These are phyloP conservation scores for Trametes versicolor DNA, from an alignment of 1,284 basidiomycete genomes.

Conservation along the genomic window DNA sequence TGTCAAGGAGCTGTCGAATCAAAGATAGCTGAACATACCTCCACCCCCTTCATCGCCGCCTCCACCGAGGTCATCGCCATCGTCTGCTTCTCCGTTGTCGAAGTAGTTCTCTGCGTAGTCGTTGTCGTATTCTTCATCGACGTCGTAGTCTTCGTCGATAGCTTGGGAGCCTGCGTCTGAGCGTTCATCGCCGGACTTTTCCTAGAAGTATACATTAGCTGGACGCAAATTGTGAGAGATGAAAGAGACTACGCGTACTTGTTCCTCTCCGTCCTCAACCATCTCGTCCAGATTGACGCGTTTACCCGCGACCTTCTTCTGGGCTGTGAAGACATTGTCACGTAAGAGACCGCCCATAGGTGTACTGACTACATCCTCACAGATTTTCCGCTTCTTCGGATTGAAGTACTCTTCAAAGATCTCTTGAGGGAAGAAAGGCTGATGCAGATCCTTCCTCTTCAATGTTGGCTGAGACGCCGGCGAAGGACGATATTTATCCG, in stretches of 20 bases:
- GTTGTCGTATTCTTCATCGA: conserved; percentile 87
- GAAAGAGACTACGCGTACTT: conserved; percentile 48
- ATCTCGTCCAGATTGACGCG: conserved; percentile 72
- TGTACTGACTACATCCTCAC: conserved; percentile 44
- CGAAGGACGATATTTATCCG: conserved; percentile 80
- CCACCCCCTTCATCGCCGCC: conserved; percentile 71
- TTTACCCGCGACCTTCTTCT: conserved; percentile 50
- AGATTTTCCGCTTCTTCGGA: conserved; percentile 66
- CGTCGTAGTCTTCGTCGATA: conserved; percentile 78
- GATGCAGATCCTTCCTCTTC: conserved; percentile 73
- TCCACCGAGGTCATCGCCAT: conserved; percentile 77
- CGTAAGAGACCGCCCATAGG: not conserved
- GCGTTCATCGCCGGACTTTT: conserved; percentile 70
- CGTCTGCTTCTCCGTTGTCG: conserved; percentile 84
- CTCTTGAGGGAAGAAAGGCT: conserved; percentile 79
- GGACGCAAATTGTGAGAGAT: not conserved
- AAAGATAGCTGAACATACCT: conserved; percentile 38
- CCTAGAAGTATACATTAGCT: conserved; percentile 48
- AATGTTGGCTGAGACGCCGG: conserved; percentile 66
- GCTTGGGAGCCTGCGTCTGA: conserved; percentile 72
- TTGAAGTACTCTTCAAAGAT: conserved; percentile 83
- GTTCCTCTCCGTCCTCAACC: conserved; percentile 69
- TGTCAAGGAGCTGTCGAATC: not conserved
- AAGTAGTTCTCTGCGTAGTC: conserved; percentile 89
- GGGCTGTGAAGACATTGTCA: conserved; percentile 37